phyloP scores from a whole-genome alignment of 2,329 filamentous ascomycete genomes.

The Metarhizium guizhouense region DNA sequence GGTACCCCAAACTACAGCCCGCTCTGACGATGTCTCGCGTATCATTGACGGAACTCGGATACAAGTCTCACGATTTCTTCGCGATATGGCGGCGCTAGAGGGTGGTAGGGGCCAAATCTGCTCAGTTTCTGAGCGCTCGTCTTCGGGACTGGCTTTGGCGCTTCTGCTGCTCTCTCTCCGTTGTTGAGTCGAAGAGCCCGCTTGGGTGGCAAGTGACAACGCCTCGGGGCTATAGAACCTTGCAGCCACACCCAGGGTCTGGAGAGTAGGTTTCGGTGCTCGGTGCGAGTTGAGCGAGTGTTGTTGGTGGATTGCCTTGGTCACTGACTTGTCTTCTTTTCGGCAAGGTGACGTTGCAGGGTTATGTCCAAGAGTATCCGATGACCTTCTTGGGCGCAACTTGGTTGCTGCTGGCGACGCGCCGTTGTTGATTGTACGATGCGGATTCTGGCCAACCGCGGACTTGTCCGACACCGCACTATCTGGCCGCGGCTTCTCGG shows the following conservation, averaged over 20 bases:
- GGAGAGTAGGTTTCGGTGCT: not conserved
- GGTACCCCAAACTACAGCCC: not conserved
- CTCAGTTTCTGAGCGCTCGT: slow-evolving; percentile 4
- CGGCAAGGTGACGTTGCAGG: not conserved
- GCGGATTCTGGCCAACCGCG: not conserved
- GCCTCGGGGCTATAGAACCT: slow-evolving; percentile 9
- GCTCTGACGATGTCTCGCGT: slow-evolving; percentile 4
- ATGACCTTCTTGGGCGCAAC: slow-evolving; percentile 9
- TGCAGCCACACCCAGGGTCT: slow-evolving; percentile 2
- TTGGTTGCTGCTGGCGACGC: not conserved
- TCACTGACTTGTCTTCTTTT: slow-evolving; percentile 4
- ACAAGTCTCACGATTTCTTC: slow-evolving; percentile 1
- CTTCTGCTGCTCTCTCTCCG: not conserved
- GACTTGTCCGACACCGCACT: not conserved
- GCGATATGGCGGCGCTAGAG: not conserved
- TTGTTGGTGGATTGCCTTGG: slow-evolving; percentile 9
- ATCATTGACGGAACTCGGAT: slow-evolving; percentile 9
- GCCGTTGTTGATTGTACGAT: not conserved
- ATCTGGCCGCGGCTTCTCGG: not conserved
- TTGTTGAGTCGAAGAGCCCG: not conserved
- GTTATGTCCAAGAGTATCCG: slow-evolving; percentile 10
- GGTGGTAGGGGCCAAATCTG: slow-evolving; percentile 7
- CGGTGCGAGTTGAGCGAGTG: slow-evolving; percentile 4
- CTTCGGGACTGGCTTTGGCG: not conserved
- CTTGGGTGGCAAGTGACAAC: slow-evolving; percentile 7